These are phyloP conservation scores for Suillus alpinus DNA, from an alignment of 768 basidiomycete species.

Conservation along the genomic window DNA sequence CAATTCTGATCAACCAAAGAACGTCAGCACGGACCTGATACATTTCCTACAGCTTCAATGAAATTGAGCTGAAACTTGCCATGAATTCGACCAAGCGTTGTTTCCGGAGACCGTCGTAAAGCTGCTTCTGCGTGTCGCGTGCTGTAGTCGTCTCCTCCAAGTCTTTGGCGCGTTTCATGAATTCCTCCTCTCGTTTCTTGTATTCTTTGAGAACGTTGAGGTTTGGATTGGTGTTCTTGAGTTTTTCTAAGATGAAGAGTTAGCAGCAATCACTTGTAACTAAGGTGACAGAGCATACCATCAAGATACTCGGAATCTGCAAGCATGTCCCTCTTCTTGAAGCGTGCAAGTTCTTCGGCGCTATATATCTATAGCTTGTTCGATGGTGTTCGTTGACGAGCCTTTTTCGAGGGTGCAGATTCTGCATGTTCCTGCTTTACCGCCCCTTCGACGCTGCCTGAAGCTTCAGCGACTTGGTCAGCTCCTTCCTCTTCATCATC, in stretches of 20 bases:
- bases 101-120: constrained; percentile 83
- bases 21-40: constrained; percentile 69
- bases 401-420: constrained; percentile 21
- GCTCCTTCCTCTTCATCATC: constrained; percentile 56
- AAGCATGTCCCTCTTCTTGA: constrained; percentile 71
- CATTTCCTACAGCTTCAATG: constrained; percentile 98
- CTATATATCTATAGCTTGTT: constrained; percentile 70
- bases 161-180: constrained; percentile 84
- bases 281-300: constrained; percentile 47
- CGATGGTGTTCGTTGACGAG: constrained; percentile 38
- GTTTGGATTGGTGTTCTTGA: constrained; percentile 84
- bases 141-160: constrained; percentile 72
- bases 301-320: constrained; percentile 82
- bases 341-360: constrained; percentile 64
- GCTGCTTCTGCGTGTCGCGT: constrained; percentile 81
- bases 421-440: constrained; percentile 26
- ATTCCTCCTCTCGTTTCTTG: constrained; percentile 87
- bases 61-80: constrained; percentile 90
- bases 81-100: constrained; percentile 93
- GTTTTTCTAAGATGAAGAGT: constrained; percentile 55
- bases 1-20: no score
- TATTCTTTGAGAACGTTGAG: constrained; percentile 87
- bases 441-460: constrained; percentile 29
- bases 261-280: constrained; percentile 6
- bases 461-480: constrained; percentile 25